A percentile compares a stretch with the other conserved stretches of the same genome.
Evolutionary conservation across 139 green algal species (phyloP).

Genomic region (Eudorina sp.): DNA sequence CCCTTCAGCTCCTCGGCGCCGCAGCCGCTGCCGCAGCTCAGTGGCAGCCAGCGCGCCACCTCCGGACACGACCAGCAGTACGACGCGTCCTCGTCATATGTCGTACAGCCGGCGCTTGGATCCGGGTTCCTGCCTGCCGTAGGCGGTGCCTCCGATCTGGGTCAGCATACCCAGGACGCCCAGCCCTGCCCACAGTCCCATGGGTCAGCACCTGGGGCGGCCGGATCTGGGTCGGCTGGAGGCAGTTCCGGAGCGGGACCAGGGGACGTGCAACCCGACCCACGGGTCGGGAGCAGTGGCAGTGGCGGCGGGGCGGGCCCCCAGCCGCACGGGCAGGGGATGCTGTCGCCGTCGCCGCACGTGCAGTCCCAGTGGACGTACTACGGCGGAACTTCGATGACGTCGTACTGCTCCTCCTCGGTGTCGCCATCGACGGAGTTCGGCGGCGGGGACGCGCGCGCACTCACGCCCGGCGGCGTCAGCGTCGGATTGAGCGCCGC

Average conservation of each 20-base stretch:
- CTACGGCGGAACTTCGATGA: too few relatives aligned
- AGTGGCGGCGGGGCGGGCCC: not conserved
- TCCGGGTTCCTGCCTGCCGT: slow-evolving; percentile 20
- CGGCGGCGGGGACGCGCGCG: too few relatives aligned
- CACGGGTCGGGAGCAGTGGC: not conserved
- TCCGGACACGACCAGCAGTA: not conserved
- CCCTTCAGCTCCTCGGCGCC: not conserved
- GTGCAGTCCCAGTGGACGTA: too few relatives aligned
- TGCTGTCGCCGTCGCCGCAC: not conserved
- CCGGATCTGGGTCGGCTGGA: not conserved
- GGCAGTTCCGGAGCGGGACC: not conserved
- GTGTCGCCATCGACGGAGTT: not conserved
- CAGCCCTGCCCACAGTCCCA: not conserved
- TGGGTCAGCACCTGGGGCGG: not conserved
- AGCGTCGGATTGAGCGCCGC: too few relatives aligned
- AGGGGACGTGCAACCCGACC: not conserved
- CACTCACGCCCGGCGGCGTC: too few relatives aligned
- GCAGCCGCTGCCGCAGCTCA: not conserved
- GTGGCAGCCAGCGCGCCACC: not conserved
- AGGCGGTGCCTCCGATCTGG: not conserved
- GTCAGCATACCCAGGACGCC: not conserved
- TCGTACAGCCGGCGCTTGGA: not conserved
- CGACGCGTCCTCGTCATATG: not conserved
- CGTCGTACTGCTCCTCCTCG: too few relatives aligned
- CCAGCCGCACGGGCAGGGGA: not conserved